phyloP scores from a whole-genome alignment of 768 basidiomycete species.

The Kwoniella mangroviensis region DNA sequence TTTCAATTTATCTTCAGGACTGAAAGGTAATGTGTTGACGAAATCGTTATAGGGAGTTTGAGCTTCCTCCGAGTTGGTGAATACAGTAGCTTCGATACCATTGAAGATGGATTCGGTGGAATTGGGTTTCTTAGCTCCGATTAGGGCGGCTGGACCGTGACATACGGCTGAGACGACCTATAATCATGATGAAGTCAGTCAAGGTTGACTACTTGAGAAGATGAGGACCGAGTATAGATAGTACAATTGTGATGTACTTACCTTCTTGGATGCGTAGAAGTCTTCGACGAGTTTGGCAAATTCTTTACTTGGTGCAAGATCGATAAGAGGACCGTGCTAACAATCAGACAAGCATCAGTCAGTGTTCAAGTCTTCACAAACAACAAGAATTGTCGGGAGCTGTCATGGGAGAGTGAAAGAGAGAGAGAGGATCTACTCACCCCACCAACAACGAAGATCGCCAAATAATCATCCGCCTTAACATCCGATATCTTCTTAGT shows the following conservation, averaged over 20 bases:
- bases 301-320: slow-evolving; percentile 66
- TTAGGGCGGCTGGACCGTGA: slow-evolving; percentile 78
- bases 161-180: slow-evolving; percentile 71
- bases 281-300: slow-evolving; percentile 67
- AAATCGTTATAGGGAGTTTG: slow-evolving; percentile 59
- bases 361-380: not conserved
- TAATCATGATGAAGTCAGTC: not conserved
- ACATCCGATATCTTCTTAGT: slow-evolving; percentile 70
- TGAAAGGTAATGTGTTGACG: slow-evolving; percentile 66
- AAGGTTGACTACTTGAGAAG: not conserved
- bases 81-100: slow-evolving; percentile 67
- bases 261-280: slow-evolving; percentile 71
- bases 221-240: not conserved
- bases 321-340: slow-evolving; percentile 72
- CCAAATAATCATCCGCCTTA: slow-evolving; percentile 68
- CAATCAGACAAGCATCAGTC: not conserved
- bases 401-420: no score
- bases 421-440: slow-evolving; percentile 30
- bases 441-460: slow-evolving; percentile 78
- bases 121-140: slow-evolving; percentile 63
- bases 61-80: slow-evolving; percentile 74
- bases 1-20: slow-evolving; percentile 59
- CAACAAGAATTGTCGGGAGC: no score
- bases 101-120: slow-evolving; percentile 70
- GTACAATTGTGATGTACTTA: not conserved